A percentile compares a stretch with the other conserved stretches of the same genome.
These are phyloP conservation scores for Tolypocladium amazonense DNA, from an alignment of 2,329 filamentous ascomycete genomes.

Conservation along the genomic window DNA sequence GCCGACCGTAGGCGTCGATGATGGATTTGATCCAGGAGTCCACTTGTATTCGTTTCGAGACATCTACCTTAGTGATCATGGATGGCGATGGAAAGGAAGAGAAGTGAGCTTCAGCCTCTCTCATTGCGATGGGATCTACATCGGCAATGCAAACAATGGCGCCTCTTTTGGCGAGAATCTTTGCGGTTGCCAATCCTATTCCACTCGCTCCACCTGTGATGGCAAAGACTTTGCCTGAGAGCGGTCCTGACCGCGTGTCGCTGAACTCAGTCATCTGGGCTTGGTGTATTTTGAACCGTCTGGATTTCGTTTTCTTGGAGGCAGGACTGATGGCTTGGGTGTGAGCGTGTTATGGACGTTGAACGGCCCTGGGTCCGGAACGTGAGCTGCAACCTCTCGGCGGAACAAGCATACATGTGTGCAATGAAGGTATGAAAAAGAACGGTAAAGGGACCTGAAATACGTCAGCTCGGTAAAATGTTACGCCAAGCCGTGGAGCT, in stretches of 20 bases:
- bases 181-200: constrained; percentile 29
- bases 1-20: constrained; percentile 33
- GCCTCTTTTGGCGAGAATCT: constrained; percentile 23
- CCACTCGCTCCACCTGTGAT: constrained; percentile 23
- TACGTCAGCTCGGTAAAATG: neutral
- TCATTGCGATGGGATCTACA: constrained; percentile 20
- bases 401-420: neutral
- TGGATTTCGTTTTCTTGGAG: neutral
- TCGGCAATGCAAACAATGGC: constrained; percentile 27
- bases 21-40: constrained; percentile 36
- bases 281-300: neutral
- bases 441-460: neutral
- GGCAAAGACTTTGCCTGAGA: constrained; percentile 15
- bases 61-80: constrained; percentile 30
- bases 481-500: neutral
- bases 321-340: neutral
- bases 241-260: neutral
- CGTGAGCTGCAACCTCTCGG: too few species aligned
- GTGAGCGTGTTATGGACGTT: neutral
- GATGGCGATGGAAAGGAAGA: constrained; percentile 11
- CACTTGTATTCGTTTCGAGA: constrained; percentile 34
- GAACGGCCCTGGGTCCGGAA: neutral
- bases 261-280: neutral
- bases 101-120: constrained; percentile 20
- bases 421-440: neutral